phyloP scores from a whole-genome alignment of 495 filamentous ascomycete genomes.

The Aspergillus incahuasiensis region DNA sequence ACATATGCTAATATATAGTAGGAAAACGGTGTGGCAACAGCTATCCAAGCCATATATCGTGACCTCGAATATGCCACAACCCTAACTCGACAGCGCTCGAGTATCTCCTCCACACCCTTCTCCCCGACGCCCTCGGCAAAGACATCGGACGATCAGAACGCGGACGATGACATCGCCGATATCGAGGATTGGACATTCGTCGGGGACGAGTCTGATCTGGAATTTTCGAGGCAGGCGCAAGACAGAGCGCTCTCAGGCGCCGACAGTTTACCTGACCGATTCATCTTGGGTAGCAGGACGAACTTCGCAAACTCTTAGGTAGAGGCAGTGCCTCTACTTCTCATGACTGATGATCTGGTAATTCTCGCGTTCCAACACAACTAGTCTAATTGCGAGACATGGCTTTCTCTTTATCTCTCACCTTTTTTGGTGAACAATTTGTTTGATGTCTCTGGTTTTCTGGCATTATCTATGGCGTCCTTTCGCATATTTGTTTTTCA shows the following conservation, averaged over 20 bases:
- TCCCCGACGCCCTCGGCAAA: slow-evolving; percentile 36
- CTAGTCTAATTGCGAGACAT: neutral
- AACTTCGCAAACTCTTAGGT: neutral
- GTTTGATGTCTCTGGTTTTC: neutral
- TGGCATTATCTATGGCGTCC: neutral
- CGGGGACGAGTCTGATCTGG: slow-evolving; percentile 58
- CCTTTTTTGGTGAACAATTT: slow-evolving; percentile 1
- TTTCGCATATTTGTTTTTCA: neutral
- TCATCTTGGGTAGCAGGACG: neutral
- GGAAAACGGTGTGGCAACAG: slow-evolving; percentile 85
- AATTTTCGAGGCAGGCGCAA: slow-evolving; percentile 42
- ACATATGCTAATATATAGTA: slow-evolving; percentile 24
- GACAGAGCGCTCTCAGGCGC: slow-evolving; percentile 29
- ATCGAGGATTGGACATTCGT: slow-evolving; percentile 70
- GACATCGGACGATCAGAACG: slow-evolving; percentile 32
- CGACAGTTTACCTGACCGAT: slow-evolving; percentile 7
- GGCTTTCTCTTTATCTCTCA: neutral
- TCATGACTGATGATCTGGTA: neutral
- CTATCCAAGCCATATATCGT: slow-evolving; percentile 89
- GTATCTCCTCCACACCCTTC: slow-evolving; percentile 38
- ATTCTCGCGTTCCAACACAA: neutral
- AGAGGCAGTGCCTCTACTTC: neutral
- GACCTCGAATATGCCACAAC: slow-evolving; percentile 94
- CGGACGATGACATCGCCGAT: slow-evolving; percentile 44
- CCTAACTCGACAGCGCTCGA: slow-evolving; percentile 62